Conservation (phyloP, 495 filamentous ascomycete species). For the Haplographium delicatum region DNA sequence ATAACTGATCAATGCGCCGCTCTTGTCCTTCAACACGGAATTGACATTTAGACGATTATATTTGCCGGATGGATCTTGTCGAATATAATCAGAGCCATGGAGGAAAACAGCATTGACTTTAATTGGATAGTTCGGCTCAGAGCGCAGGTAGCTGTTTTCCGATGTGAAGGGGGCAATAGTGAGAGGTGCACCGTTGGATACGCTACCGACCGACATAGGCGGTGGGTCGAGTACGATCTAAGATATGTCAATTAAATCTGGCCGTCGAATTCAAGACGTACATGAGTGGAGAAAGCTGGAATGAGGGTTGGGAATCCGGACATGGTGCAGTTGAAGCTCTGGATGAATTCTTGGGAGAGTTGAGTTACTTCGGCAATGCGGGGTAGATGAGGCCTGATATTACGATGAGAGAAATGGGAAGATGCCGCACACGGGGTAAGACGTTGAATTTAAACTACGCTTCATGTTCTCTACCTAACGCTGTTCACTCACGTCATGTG, state of each 20-base stretch:
- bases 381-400: too few relatives aligned
- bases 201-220: conserved; percentile 25
- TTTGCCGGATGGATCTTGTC: conserved; percentile 38
- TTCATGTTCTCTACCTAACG: too few relatives aligned
- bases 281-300: conserved; percentile 38
- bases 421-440: too few relatives aligned
- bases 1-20: conserved; percentile 37
- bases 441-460: too few relatives aligned
- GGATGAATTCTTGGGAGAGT: too few relatives aligned
- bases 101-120: conserved; percentile 43
- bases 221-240: conserved; percentile 32
- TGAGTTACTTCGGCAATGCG: too few relatives aligned
- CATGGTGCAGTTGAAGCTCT: conserved; percentile 27
- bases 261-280: too few relatives aligned
- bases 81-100: conserved; percentile 10
- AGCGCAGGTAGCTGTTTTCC: conserved; percentile 25
- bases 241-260: not conserved
- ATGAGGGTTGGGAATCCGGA: conserved; percentile 38
- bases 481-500: too few relatives aligned
- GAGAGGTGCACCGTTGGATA: conserved; percentile 24
- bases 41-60: conserved; percentile 48
- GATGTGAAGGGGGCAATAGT: conserved; percentile 29
- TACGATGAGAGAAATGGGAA: too few relatives aligned
- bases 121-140: conserved; percentile 31
- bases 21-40: conserved; percentile 37